Evolutionary conservation across 2,329 filamentous ascomycete species (phyloP).

Genomic region (Peltaster fructicola): DNA sequence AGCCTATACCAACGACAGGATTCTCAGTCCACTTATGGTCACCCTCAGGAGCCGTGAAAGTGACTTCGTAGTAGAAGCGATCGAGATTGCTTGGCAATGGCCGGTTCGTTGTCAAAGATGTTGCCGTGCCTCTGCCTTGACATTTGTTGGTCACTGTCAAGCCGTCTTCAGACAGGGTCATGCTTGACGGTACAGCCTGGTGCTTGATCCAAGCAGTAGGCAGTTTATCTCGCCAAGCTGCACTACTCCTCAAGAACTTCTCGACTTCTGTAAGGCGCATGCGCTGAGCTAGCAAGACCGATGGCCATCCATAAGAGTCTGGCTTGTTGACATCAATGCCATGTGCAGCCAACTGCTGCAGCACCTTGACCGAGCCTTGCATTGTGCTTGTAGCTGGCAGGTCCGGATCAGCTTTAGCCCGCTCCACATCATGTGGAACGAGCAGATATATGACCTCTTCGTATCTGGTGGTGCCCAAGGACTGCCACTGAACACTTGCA

Average conservation of each 20-base stretch:
- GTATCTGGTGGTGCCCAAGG: constrained; percentile 4
- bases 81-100: constrained; percentile 5
- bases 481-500: constrained; percentile 5
- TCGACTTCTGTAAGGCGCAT: constrained; percentile 3
- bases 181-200: too few relatives aligned
- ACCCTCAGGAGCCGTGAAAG: constrained; percentile 1
- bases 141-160: too few relatives aligned
- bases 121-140: neutral
- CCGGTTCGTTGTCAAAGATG: constrained; percentile 6
- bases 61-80: constrained; percentile 6
- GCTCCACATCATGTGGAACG: constrained; percentile 3
- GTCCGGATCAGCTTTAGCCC: constrained; percentile 5
- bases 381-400: constrained; percentile 5
- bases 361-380: constrained; percentile 6
- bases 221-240: constrained; percentile 4
- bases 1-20: constrained; percentile 3
- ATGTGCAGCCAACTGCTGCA: constrained; percentile 5
- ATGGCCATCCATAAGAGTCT: constrained; percentile 7
- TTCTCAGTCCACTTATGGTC: constrained; percentile 1
- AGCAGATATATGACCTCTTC: constrained; percentile 5
- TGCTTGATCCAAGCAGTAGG: constrained; percentile 4
- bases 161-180: too few relatives aligned
- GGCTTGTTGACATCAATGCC: constrained; percentile 5
- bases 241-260: constrained; percentile 5
- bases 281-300: constrained; percentile 5